Conservation (phyloP, 2,329 filamentous ascomycete species). For the Beauveria scarabaeidicola region DNA sequence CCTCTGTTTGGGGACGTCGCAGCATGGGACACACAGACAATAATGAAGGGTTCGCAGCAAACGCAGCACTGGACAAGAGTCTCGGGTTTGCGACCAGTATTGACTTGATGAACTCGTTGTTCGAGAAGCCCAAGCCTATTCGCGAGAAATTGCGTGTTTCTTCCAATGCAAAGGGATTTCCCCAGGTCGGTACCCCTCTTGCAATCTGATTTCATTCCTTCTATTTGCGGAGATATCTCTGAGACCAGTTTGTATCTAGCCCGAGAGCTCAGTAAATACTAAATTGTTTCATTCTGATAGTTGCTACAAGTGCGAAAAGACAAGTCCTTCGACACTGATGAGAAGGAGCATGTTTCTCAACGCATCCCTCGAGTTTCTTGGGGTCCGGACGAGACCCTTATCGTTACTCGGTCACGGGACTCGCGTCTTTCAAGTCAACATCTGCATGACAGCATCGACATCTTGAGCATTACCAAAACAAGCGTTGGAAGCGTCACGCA, state of each 20-base stretch:
- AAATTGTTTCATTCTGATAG: constrained; percentile 47
- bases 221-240: constrained; percentile 4
- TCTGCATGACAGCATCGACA: constrained; percentile 19
- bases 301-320: constrained; percentile 78
- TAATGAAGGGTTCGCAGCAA: constrained; percentile 21
- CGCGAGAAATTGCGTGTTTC: constrained; percentile 44
- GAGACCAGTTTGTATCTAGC: constrained; percentile 23
- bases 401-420: constrained; percentile 40
- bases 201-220: constrained; percentile 23
- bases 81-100: constrained; percentile 79
- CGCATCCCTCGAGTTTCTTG: constrained; percentile 70
- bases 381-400: constrained; percentile 63
- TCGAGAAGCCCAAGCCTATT: constrained; percentile 60
- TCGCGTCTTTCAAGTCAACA: constrained; percentile 32
- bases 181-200: constrained; percentile 69
- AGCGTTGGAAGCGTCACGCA: constrained; percentile 55
- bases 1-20: constrained; percentile 26
- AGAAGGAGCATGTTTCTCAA: constrained; percentile 60
- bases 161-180: constrained; percentile 57
- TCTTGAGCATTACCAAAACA: constrained; percentile 26
- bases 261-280: constrained; percentile 30
- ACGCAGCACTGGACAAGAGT: constrained; percentile 33
- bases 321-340: constrained; percentile 58
- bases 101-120: constrained; percentile 92
- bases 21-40: constrained; percentile 23